Evolutionary conservation across 768 basidiomycete species (phyloP).

Genomic region (Zangia roseola): DNA sequence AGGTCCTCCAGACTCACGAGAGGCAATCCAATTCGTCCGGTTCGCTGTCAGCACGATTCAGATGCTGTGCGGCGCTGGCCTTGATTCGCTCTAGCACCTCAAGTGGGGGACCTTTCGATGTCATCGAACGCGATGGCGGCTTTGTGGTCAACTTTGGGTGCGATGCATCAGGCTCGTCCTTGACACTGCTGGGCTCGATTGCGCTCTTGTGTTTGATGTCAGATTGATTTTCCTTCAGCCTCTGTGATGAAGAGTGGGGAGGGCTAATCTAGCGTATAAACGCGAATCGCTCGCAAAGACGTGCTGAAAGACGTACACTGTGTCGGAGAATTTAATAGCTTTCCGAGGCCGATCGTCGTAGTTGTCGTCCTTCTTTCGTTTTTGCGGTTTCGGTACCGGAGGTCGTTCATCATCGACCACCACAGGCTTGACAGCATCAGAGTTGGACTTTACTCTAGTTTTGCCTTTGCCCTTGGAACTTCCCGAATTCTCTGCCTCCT

Average conservation of each 20-base stretch:
- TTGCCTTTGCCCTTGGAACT: neutral
- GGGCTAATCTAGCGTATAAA: slow-evolving; percentile 2
- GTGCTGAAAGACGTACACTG: slow-evolving; percentile 12
- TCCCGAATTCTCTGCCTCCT: neutral
- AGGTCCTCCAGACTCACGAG: slow-evolving; percentile 29
- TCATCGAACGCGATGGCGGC: slow-evolving; percentile 10
- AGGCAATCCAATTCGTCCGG: slow-evolving; percentile 49
- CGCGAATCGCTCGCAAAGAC: no score
- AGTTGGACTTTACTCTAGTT: neutral
- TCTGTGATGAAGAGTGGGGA: slow-evolving; percentile 22
- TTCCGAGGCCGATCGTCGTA: slow-evolving; percentile 26
- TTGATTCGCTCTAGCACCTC: slow-evolving; percentile 39
- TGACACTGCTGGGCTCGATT: neutral
- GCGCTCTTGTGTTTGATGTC: neutral
- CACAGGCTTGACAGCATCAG: neutral
- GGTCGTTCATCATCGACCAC: slow-evolving; percentile 1
- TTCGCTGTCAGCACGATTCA: slow-evolving; percentile 31
- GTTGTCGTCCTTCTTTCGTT: slow-evolving; percentile 20
- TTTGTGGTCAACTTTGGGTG: neutral
- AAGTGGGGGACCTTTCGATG: slow-evolving; percentile 36
- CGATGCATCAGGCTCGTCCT: neutral
- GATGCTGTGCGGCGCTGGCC: slow-evolving; percentile 25
- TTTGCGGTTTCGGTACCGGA: slow-evolving; percentile 10
- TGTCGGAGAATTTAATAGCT: slow-evolving; percentile 13
- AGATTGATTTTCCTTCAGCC: slow-evolving; percentile 36